Percentiles rank a stretch among this genome's conserved stretches.
These are phyloP conservation scores for Alternaria dauci DNA, from an alignment of 2,329 filamentous ascomycete species.

Conservation along the genomic window DNA sequence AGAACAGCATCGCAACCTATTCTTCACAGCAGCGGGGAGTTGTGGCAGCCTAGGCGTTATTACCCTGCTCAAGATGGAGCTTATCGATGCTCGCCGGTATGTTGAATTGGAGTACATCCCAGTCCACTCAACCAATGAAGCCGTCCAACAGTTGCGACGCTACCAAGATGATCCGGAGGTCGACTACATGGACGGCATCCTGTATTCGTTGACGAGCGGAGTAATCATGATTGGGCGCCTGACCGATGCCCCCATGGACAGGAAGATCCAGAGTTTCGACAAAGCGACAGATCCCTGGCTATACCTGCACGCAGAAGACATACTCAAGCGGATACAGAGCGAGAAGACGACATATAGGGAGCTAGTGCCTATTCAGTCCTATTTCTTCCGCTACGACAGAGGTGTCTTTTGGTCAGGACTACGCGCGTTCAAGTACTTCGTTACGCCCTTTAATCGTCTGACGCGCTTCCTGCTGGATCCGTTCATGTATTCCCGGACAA, in stretches of 20 bases:
- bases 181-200: constrained; percentile 76
- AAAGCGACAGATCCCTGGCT: constrained; percentile 74
- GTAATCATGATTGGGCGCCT: constrained; percentile 70
- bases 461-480: constrained; percentile 67
- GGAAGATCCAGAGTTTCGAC: constrained; percentile 59
- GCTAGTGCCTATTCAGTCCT: constrained; percentile 59
- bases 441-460: constrained; percentile 66
- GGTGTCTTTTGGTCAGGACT: constrained; percentile 71
- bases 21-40: constrained; percentile 66
- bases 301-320: constrained; percentile 68
- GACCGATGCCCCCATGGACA: constrained; percentile 56
- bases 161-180: constrained; percentile 53
- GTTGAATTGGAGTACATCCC: constrained; percentile 71
- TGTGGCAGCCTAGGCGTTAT: constrained; percentile 69
- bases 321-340: constrained; percentile 25
- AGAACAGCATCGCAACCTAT: constrained; percentile 61
- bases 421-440: constrained; percentile 69
- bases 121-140: constrained; percentile 58
- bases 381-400: constrained; percentile 69
- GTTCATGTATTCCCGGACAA: constrained; percentile 68
- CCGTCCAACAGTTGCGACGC: constrained; percentile 59
- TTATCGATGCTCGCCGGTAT: constrained; percentile 62
- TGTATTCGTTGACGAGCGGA: constrained; percentile 64
- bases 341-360: constrained; percentile 42
- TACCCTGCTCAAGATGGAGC: constrained; percentile 67